Percentiles rank a stretch among this genome's conserved stretches.
Conservation (phyloP, 225 moss, liverwort and hornwort species). For the Bryum argenteum region DNA sequence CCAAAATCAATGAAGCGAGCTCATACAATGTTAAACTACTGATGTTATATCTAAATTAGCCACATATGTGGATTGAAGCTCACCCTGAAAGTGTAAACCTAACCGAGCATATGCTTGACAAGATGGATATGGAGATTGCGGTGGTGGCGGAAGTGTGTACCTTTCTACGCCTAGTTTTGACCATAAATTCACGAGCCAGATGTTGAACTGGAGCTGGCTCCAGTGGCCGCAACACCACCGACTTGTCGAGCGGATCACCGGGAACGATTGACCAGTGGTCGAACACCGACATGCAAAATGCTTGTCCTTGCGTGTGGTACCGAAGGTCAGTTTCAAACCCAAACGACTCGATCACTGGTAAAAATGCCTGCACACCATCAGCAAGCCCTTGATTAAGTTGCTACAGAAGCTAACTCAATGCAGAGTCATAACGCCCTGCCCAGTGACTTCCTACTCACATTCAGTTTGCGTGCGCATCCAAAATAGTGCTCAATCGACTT, state of each 20-base stretch:
- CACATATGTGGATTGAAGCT: too few species aligned
- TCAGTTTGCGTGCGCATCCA: background rate
- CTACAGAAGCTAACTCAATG: background rate
- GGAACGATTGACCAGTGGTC: slow-evolving; percentile 99
- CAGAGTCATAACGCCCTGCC: background rate
- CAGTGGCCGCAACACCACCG: slow-evolving; percentile 84
- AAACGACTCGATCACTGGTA: slow-evolving; percentile 97
- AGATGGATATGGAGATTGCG: background rate
- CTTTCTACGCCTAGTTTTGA: slow-evolving; percentile 93
- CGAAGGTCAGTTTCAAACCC: slow-evolving; percentile 98
- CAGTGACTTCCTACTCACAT: background rate
- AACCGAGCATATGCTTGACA: too few species aligned
- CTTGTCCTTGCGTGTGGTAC: slow-evolving; percentile 97
- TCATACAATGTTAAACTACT: too few species aligned
- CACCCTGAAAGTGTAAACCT: too few species aligned
- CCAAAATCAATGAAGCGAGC: background rate
- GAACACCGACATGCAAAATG: slow-evolving; percentile 89
- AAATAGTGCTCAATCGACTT: background rate
- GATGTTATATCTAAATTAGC: too few species aligned
- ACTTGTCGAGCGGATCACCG: slow-evolving; percentile 95
- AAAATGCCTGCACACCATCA: slow-evolving; percentile 68
- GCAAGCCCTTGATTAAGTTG: background rate
- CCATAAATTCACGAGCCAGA: slow-evolving; percentile 97
- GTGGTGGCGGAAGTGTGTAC: slow-evolving; percentile 35
- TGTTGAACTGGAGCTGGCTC: slow-evolving; percentile 98